Evolutionary conservation across 495 filamentous ascomycete species (phyloP).

Genomic region (Penicillium tannophilum): DNA sequence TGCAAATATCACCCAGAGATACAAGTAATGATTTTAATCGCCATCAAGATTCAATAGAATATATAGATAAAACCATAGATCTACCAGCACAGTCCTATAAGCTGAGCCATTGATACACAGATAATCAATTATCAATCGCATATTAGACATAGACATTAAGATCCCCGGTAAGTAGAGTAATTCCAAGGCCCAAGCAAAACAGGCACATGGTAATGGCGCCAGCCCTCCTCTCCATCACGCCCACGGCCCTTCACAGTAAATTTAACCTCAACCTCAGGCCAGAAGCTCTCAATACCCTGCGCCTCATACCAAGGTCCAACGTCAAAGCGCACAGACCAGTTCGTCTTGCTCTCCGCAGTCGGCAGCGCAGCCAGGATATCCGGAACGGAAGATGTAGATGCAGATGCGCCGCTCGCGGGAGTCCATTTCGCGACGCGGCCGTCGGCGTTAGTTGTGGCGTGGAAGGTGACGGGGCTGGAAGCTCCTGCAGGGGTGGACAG

Average conservation of each 20-base stretch:
- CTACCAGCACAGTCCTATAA: too few species aligned
- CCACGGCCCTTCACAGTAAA: constrained; percentile 69
- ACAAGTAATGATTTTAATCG: too few species aligned
- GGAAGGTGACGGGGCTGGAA: constrained; percentile 51
- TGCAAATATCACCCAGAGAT: constrained; percentile 1
- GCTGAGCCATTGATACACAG: too few species aligned
- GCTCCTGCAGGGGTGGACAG: constrained; percentile 33
- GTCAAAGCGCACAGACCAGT: constrained; percentile 78
- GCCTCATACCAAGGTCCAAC: constrained; percentile 75
- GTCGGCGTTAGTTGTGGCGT: constrained; percentile 77
- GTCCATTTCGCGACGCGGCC: constrained; percentile 83
- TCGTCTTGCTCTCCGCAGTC: constrained; percentile 44
- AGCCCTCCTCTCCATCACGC: constrained; percentile 58
- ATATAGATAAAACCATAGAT: too few species aligned
- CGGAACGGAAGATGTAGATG: constrained; percentile 51
- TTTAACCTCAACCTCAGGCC: constrained; percentile 84
- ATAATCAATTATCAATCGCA: too few species aligned
- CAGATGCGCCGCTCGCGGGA: constrained; percentile 47
- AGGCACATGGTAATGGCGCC: constrained; percentile 90
- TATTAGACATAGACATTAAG: constrained; percentile 17
- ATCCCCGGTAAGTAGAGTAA: constrained; percentile 91
- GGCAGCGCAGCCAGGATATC: constrained; percentile 47
- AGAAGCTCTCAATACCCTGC: constrained; percentile 75
- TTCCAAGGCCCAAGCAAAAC: constrained; percentile 85
- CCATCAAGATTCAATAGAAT: too few species aligned